phyloP scores from a whole-genome alignment of 2,329 filamentous ascomycete species.

The Diaporthe velutina region DNA sequence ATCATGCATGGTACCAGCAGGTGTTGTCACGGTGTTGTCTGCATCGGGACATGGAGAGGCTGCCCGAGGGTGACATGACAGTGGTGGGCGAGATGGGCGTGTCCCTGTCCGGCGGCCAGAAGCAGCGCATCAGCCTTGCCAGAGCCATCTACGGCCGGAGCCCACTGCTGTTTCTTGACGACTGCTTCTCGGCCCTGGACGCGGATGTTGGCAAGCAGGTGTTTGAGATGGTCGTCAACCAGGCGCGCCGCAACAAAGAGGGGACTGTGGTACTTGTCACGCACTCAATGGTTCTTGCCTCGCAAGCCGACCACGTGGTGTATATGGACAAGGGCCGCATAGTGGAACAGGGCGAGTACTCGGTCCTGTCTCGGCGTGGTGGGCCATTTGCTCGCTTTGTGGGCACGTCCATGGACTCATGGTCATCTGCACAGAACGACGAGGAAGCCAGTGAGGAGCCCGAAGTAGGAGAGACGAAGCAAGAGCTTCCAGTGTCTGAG shows the following conservation, averaged over 20 bases:
- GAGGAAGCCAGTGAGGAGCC: conserved; percentile 67
- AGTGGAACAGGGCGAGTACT: conserved; percentile 70
- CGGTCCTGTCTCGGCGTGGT: conserved; percentile 8
- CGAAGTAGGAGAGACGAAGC: neutral
- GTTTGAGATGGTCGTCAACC: conserved; percentile 41
- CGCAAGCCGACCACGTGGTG: conserved; percentile 74
- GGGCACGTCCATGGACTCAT: conserved; percentile 45
- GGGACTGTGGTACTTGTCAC: conserved; percentile 44
- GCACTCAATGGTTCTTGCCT: conserved; percentile 67
- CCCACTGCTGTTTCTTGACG: conserved; percentile 39
- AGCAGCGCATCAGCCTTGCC: conserved; percentile 42
- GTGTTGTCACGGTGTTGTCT: conserved; percentile 76
- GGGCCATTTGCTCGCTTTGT: conserved; percentile 29
- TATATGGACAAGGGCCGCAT: conserved; percentile 77
- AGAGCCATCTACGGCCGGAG: conserved; percentile 39
- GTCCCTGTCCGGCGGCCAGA: conserved; percentile 43
- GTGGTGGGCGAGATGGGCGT: conserved; percentile 42
- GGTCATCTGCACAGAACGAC: conserved; percentile 64
- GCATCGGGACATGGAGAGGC: conserved; percentile 69
- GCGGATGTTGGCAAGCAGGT: conserved; percentile 31
- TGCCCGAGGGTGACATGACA: conserved; percentile 40
- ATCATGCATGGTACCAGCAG: conserved; percentile 71
- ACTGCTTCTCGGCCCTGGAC: conserved; percentile 39
- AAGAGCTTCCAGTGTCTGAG: neutral
- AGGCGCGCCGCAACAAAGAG: conserved; percentile 38